Percentiles rank a stretch among this genome's conserved stretches.
Conservation (phyloP, 495 filamentous ascomycete genomes). For the Baudoinia panamericana region DNA sequence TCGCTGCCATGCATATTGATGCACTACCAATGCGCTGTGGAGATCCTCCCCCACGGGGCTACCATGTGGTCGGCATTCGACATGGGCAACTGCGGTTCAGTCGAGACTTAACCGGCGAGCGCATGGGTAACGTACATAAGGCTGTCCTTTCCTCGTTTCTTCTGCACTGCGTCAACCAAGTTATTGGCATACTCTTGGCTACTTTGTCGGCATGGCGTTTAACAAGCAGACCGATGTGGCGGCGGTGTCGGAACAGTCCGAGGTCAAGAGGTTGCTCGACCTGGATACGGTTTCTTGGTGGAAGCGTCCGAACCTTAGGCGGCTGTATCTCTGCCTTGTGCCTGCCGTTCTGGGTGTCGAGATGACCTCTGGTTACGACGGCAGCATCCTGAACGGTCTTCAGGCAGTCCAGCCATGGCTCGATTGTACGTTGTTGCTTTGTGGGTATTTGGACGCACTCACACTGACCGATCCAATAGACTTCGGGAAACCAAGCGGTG, state of each 20-base stretch:
- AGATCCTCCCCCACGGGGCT: no score
- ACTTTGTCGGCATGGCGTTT: slow-evolving; percentile 9
- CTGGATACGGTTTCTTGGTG: slow-evolving; percentile 47
- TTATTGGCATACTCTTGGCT: no score
- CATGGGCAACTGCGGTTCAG: no score
- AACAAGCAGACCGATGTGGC: slow-evolving; percentile 21
- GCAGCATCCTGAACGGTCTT: slow-evolving; percentile 56
- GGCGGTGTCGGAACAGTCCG: slow-evolving; percentile 26
- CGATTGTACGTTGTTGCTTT: slow-evolving; percentile 34
- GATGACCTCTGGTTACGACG: slow-evolving; percentile 61
- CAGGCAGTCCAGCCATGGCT: slow-evolving; percentile 49
- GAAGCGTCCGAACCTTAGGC: slow-evolving; percentile 48
- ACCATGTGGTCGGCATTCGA: no score
- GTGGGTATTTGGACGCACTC: slow-evolving; percentile 25
- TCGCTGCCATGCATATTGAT: no score
- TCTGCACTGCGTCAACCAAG: no score
- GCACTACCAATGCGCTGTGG: no score
- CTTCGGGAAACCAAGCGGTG: slow-evolving; percentile 30
- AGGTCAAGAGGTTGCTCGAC: slow-evolving; percentile 41
- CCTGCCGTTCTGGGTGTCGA: slow-evolving; percentile 56
- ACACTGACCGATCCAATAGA: slow-evolving; percentile 19
- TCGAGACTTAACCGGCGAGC: no score
- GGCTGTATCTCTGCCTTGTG: slow-evolving; percentile 48
- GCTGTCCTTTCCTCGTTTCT: no score
- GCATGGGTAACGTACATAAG: no score